Conservation (phyloP, 768 basidiomycete genomes). For the Termitomyces sp. region DNA sequence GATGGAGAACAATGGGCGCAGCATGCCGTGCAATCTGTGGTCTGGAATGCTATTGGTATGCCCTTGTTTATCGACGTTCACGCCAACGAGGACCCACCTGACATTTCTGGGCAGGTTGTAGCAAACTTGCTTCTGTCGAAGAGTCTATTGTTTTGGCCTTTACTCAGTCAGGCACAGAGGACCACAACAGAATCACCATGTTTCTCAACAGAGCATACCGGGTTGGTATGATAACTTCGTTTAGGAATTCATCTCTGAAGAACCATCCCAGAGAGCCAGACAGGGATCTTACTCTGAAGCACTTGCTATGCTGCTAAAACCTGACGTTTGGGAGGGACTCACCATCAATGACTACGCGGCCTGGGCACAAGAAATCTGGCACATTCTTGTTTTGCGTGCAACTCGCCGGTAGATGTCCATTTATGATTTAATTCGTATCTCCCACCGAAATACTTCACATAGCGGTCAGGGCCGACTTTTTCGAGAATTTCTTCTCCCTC, state of each 20-base stretch:
- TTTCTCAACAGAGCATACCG: conserved; percentile 66
- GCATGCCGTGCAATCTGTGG: conserved; percentile 69
- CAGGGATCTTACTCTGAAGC: conserved; percentile 66
- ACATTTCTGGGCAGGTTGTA: conserved; percentile 49
- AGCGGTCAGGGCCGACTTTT: conserved; percentile 68
- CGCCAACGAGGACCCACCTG: neutral
- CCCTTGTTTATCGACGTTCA: neutral
- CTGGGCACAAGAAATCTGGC: conserved; percentile 80
- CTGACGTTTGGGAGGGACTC: conserved; percentile 67
- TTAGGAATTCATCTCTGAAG: neutral
- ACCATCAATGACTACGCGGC: conserved; percentile 59
- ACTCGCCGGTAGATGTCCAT: conserved; percentile 66
- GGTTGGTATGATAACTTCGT: conserved; percentile 31
- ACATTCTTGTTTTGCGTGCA: conserved; percentile 64
- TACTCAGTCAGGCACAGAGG: conserved; percentile 51
- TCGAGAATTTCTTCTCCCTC: conserved; percentile 60
- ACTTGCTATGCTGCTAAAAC: conserved; percentile 60
- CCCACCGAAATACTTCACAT: neutral
- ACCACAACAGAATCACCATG: conserved; percentile 59
- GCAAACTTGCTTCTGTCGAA: conserved; percentile 59
- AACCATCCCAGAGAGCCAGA: conserved; percentile 51
- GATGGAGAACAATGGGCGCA: conserved; percentile 68
- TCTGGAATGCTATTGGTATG: conserved; percentile 71
- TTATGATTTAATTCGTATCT: conserved; percentile 1
- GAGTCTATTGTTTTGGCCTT: conserved; percentile 71